Base-by-base conservation (phyloP, 2,329 filamentous ascomycete genomes). In the Aureobasidium sp. region DNA sequence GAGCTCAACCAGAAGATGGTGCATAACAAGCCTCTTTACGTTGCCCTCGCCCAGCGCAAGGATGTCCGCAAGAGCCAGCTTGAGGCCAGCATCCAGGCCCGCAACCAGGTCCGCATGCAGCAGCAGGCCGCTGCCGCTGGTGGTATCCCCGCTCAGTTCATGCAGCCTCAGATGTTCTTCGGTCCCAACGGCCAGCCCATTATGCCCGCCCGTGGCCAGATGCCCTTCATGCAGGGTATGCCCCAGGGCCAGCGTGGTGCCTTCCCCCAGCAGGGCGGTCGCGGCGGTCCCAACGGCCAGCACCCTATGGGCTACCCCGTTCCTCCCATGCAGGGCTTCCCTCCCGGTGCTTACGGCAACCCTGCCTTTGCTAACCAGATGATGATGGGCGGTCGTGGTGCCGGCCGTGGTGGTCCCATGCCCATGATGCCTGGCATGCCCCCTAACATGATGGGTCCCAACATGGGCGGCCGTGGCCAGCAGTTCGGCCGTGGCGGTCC, bases 1-100 rank as follows among this genome's bases (percentile, higher is more conserved):
- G 94, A 99, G 79, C 97, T 97, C 91, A 99, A 99, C 84, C 93
- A 97, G 84, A 92, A 94, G 78, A 99, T 99, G 94, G 84, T 97
- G 69, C 89, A 92, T 77, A 85, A 85, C 81, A 99, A 99, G 87
- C 94, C 94, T 63, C 84, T 99, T 65, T 99, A 99, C 75, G 94
- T 99, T 72, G 94, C 94, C 71, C 86, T 99, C 68, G 94, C 94
- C 67, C 94, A 99, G 84, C 93, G 94, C 80, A 99, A 99, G 87
- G 94, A 99, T 79, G 93, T 99, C 72, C 92, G 94, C 79, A 96
- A 97, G 86, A 96, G 87, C 82, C 94, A 97, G 74, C 90, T 99
- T 70, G 94, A 99, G 83, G 93, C 93, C 72, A 97, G 91, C 79
- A 99, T 99, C 78, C 94, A 97, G 82, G 93, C 94, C 77, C 92